phyloP scores from a whole-genome alignment of 176 grass and related monocot species.

The Avena insularis region DNA sequence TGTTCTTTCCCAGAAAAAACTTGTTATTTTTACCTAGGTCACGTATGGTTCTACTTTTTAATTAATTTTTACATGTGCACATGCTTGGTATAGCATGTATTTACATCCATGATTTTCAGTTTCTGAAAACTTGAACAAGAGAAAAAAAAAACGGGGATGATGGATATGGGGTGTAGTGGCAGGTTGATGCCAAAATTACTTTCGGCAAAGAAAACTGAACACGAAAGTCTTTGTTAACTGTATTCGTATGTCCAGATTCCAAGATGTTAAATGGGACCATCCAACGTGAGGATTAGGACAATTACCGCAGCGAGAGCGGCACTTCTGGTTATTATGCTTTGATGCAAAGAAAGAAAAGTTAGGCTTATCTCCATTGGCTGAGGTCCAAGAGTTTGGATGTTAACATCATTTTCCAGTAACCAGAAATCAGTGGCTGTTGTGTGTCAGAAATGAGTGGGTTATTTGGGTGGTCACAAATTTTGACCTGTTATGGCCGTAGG shows the following conservation, averaged over 20 bases:
- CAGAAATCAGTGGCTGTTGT: slow-evolving; percentile 32
- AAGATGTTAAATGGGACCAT: slow-evolving; percentile 48
- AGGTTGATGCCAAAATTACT: slow-evolving; percentile 1
- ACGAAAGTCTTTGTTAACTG: slow-evolving; percentile 17
- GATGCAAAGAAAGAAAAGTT: slow-evolving; percentile 48
- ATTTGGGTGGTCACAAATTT: slow-evolving; percentile 36
- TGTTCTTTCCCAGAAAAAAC: neutral
- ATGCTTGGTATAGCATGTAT: neutral
- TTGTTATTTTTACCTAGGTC: neutral
- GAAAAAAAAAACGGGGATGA: neutral
- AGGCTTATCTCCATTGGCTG: slow-evolving; percentile 49
- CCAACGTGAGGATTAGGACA: slow-evolving; percentile 45
- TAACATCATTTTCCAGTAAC: slow-evolving; percentile 43
- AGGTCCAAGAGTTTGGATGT: slow-evolving; percentile 54
- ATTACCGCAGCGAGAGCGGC: slow-evolving; percentile 46
- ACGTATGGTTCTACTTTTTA: neutral
- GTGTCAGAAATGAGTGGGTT: slow-evolving; percentile 50
- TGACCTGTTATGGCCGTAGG: slow-evolving; percentile 34
- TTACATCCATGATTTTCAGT: neutral
- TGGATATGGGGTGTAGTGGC: neutral
- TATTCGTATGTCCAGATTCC: slow-evolving; percentile 39
- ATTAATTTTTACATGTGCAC: neutral
- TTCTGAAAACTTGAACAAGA: neutral
- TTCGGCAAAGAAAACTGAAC: neutral
- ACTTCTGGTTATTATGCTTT: slow-evolving; percentile 30